These are phyloP conservation scores for Fusarium nematophilum DNA, from an alignment of 2,329 filamentous ascomycete species.

Conservation along the genomic window DNA sequence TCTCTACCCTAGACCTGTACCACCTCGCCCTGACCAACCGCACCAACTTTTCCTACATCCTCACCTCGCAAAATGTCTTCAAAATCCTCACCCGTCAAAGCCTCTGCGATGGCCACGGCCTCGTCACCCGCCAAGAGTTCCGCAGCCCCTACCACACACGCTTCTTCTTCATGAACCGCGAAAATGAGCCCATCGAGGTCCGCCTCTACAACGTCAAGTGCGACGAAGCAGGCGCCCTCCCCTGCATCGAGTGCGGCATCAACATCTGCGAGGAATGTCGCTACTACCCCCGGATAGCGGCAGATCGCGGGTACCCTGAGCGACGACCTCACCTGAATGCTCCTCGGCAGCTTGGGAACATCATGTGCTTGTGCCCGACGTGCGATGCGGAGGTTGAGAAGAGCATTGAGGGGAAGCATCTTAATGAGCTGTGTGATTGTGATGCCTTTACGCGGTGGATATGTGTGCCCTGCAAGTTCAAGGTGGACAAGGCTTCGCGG, in stretches of 20 bases:
- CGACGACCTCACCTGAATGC: slow-evolving; percentile 25
- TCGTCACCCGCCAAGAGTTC: slow-evolving; percentile 16
- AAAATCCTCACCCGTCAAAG: slow-evolving; percentile 6
- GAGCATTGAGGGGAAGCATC: not conserved
- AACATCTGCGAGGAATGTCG: slow-evolving; percentile 38
- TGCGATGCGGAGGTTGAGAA: slow-evolving; percentile 20
- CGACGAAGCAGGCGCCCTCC: slow-evolving; percentile 17
- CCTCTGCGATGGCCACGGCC: slow-evolving; percentile 31
- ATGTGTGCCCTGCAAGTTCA: not conserved
- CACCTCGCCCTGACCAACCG: slow-evolving; percentile 18
- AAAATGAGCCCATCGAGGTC: slow-evolving; percentile 22
- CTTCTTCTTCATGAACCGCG: no score
- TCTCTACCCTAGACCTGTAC: slow-evolving; percentile 29
- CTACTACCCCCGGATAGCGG: slow-evolving; percentile 20
- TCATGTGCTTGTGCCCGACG: slow-evolving; percentile 25
- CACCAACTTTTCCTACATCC: slow-evolving; percentile 6
- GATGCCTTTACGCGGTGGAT: slow-evolving; percentile 28
- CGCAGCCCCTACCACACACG: not conserved
- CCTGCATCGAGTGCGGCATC: slow-evolving; percentile 29
- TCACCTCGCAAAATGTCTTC: slow-evolving; percentile 5
- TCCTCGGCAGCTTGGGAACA: not conserved
- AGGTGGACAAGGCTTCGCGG: accelerated
- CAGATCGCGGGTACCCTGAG: not conserved
- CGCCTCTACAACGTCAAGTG: slow-evolving; percentile 22
- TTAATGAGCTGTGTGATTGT: slow-evolving; percentile 27